These are phyloP conservation scores for Sanghuangporus sanghuang DNA, from an alignment of 1,284 basidiomycete genomes.

Conservation along the genomic window DNA sequence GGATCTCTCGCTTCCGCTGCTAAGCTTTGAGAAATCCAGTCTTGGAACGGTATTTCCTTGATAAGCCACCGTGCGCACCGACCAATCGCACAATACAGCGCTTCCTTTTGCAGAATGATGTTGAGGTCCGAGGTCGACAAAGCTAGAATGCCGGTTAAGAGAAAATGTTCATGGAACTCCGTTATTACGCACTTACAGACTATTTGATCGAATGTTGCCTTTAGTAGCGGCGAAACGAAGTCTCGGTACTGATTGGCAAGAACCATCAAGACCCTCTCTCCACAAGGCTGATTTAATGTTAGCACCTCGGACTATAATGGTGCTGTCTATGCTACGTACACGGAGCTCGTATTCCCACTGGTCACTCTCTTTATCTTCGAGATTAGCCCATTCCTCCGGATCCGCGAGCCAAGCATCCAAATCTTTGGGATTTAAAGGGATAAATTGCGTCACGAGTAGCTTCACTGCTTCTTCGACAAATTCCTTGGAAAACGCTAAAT, in stretches of 20 bases:
- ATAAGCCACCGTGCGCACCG: slow-evolving; percentile 71
- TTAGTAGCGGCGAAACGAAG: slow-evolving; percentile 70
- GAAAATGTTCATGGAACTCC: slow-evolving; percentile 1
- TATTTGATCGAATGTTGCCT: slow-evolving; percentile 48
- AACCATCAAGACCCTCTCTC: slow-evolving; percentile 81
- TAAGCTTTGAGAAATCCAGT: slow-evolving; percentile 61
- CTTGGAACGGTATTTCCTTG: slow-evolving; percentile 57
- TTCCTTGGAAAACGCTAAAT: slow-evolving; percentile 62
- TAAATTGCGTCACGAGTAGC: slow-evolving; percentile 75
- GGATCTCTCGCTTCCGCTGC: slow-evolving; percentile 50
- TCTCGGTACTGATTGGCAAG: slow-evolving; percentile 71
- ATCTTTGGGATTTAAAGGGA: slow-evolving; percentile 76
- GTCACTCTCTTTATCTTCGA: slow-evolving; percentile 81
- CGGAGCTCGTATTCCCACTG: slow-evolving; percentile 87
- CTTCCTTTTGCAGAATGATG: slow-evolving; percentile 75
- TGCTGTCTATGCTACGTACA: slow-evolving; percentile 38
- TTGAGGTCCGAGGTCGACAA: slow-evolving; percentile 52
- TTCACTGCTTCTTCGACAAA: slow-evolving; percentile 79
- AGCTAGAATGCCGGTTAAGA: slow-evolving; percentile 31
- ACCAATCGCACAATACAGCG: slow-evolving; percentile 84
- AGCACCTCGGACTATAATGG: background rate
- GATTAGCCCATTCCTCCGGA: slow-evolving; percentile 87
- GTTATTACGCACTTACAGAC: slow-evolving; percentile 40
- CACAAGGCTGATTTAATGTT: slow-evolving; percentile 62
- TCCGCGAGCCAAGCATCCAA: slow-evolving; percentile 77